Conservation (phyloP, 352 stramenopile species). For the Pelagophyceae sp. region DNA sequence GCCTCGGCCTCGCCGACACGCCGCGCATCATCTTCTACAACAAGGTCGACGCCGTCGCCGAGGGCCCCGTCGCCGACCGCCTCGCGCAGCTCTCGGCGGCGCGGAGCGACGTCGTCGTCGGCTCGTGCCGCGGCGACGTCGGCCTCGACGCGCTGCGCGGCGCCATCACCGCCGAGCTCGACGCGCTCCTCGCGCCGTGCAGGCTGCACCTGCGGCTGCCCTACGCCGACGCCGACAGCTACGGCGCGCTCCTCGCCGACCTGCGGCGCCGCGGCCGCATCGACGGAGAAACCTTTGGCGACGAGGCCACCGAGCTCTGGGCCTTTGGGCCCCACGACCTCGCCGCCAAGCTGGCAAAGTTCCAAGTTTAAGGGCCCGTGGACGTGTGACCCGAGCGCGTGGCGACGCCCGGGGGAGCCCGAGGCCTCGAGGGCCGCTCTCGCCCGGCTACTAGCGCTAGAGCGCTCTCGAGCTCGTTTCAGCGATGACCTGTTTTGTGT, state of each 20-base stretch:
- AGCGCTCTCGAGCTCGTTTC: no score
- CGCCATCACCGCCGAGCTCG: not conserved
- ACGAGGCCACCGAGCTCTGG: not conserved
- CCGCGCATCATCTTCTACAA: conserved; percentile 5
- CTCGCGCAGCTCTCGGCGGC: not conserved
- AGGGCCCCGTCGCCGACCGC: no score
- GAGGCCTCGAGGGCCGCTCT: no score
- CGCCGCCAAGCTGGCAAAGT: no score
- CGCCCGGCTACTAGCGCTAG: no score
- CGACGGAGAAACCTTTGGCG: not conserved
- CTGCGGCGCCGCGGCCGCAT: not conserved
- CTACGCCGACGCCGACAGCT: not conserved
- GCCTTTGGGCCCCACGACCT: not conserved
- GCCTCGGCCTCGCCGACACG: not conserved
- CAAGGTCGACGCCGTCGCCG: not conserved
- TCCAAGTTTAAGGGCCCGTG: no score
- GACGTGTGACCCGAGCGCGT: no score
- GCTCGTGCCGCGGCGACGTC: not conserved
- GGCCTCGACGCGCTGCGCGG: not conserved
- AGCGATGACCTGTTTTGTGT: no score
- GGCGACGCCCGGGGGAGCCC: no score
- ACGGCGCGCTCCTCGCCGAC: not conserved
- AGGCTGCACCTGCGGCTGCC: not conserved
- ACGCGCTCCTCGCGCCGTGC: not conserved
- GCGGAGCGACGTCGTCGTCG: not conserved